These are phyloP conservation scores for Sporothrix pallida DNA, from an alignment of 2,329 filamentous ascomycete species.

Conservation along the genomic window DNA sequence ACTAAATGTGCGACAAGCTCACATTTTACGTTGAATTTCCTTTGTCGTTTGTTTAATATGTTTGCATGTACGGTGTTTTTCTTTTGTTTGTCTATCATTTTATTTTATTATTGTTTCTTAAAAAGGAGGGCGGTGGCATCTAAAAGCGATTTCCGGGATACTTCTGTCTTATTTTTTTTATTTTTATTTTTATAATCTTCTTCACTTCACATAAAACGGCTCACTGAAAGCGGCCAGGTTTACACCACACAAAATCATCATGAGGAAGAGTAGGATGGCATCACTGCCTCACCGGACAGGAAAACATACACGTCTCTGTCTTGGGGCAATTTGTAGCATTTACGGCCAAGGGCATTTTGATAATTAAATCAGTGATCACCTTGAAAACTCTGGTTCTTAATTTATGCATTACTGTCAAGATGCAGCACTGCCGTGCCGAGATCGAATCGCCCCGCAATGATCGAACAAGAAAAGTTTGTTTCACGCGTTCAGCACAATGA, in stretches of 20 bases:
- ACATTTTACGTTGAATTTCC: conserved; percentile 2
- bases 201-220: background rate
- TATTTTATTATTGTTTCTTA: background rate
- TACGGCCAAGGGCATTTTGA: background rate
- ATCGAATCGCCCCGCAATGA: background rate
- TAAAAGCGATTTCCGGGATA: conserved; percentile 22
- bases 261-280: background rate
- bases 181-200: background rate
- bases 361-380: background rate
- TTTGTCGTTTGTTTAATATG: background rate
- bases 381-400: background rate
- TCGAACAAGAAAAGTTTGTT: conserved; percentile 4
- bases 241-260: background rate
- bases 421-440: background rate
- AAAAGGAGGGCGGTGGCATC: conserved; percentile 17
- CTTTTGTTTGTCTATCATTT: background rate
- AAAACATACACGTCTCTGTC: background rate
- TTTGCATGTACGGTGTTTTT: background rate
- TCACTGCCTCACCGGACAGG: background rate
- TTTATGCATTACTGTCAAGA: background rate
- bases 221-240: background rate
- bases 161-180: background rate
- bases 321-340: background rate
- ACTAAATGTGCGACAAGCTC: background rate
- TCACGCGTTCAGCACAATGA: background rate